Conservation (phyloP, 805 yeast species). For the Priceomyces haplophilus region DNA sequence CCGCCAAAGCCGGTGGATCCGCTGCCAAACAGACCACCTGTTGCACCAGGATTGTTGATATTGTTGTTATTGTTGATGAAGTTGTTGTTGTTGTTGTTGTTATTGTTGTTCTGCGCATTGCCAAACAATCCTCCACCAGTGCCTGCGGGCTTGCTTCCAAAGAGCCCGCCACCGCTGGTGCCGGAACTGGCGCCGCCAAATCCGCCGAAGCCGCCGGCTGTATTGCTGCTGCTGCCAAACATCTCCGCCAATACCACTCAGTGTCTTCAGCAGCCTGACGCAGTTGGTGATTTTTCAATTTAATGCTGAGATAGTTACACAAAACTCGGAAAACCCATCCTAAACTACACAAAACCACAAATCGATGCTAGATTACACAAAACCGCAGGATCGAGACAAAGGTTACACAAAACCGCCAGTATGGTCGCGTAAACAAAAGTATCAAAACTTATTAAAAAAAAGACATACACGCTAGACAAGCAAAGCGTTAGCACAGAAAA, state of each 20-base stretch:
- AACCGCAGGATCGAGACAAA: neutral
- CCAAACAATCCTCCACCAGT: conserved; percentile 5
- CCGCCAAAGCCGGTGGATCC: conserved; percentile 6
- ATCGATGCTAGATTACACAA: too few relatives aligned
- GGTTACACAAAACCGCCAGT: neutral
- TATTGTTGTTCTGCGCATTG: conserved; percentile 2
- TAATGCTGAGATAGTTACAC: too few relatives aligned
- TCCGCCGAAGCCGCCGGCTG: conserved; percentile 11
- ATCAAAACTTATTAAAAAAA: neutral
- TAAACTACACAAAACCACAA: too few relatives aligned
- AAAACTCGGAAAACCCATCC: too few relatives aligned
- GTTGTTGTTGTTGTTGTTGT: neutral
- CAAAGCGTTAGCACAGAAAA: too few relatives aligned
- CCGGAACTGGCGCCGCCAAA: conserved; percentile 8
- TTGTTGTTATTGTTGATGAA: neutral
- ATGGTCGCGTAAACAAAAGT: neutral
- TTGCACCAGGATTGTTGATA: conserved; percentile 1
- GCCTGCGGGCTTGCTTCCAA: conserved; percentile 13
- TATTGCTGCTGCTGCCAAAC: conserved; percentile 6
- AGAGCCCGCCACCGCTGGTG: conserved; percentile 12
- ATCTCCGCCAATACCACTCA: neutral
- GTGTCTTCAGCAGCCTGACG: too few relatives aligned
- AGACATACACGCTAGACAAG: neutral
- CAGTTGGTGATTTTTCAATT: too few relatives aligned
- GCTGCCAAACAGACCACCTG: conserved; percentile 20